phyloP scores from a whole-genome alignment of 768 basidiomycete species.

The Suillus subaureus region DNA sequence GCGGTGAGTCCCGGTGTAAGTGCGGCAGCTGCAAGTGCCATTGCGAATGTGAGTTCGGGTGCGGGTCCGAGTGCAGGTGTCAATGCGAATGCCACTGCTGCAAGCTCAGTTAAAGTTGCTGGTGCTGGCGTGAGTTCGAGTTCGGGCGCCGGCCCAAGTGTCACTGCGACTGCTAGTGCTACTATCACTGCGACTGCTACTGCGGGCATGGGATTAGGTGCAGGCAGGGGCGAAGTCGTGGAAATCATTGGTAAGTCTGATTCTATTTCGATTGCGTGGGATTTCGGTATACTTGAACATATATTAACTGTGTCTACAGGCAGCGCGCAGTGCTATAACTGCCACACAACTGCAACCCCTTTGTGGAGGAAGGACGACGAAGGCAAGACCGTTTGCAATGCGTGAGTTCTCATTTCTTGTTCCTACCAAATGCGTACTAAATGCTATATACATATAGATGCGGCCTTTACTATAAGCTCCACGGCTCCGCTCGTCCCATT shows the following conservation, averaged over 20 bases:
- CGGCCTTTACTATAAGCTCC: conserved; percentile 83
- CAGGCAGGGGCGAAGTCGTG: conserved; percentile 53
- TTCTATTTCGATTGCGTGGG: conserved; percentile 6
- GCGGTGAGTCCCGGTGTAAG: background rate
- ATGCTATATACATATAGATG: conserved; percentile 48
- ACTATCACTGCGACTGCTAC: background rate
- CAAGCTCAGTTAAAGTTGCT: conserved; percentile 26
- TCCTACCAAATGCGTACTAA: conserved; percentile 8
- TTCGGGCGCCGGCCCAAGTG: conserved; percentile 24
- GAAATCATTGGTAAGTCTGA: conserved; percentile 69
- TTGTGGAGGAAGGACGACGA: conserved; percentile 92
- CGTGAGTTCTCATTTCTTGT: conserved; percentile 51
- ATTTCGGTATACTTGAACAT: conserved; percentile 22
- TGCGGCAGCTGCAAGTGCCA: background rate
- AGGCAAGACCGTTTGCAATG: conserved; percentile 89
- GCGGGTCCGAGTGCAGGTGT: conserved; percentile 31
- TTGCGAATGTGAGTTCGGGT: conserved; percentile 31
- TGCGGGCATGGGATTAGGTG: conserved; percentile 31
- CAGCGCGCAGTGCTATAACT: conserved; percentile 85
- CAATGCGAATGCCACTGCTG: conserved; percentile 23
- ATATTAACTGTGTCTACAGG: conserved; percentile 17
- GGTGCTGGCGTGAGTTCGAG: conserved; percentile 15
- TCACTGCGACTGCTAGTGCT: background rate
- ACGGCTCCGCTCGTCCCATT: conserved; percentile 83
- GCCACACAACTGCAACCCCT: conserved; percentile 86